phyloP scores from a whole-genome alignment of 257 asterid species.

The Nicotiana knightiana region DNA sequence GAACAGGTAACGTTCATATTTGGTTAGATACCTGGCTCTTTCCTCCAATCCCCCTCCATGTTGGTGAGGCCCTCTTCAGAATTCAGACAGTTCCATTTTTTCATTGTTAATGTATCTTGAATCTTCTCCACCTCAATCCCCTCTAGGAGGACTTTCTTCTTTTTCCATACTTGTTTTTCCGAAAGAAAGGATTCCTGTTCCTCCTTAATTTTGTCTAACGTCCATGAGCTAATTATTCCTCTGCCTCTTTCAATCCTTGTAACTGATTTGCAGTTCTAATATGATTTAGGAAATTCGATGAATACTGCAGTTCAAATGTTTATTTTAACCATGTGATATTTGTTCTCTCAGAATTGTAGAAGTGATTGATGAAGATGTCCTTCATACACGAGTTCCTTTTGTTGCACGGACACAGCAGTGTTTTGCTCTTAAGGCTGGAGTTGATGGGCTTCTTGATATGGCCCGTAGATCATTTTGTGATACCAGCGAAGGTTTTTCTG shows the following conservation, averaged over 20 bases:
- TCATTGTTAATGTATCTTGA: not conserved
- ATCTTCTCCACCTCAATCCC: conserved; percentile 4
- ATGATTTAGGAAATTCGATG: not conserved
- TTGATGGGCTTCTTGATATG: conserved; percentile 88
- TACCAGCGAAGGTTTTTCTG: conserved; percentile 85
- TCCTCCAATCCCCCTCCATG: not conserved
- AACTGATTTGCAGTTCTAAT: not conserved
- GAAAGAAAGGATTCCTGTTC: not conserved
- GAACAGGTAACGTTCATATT: conserved; percentile 46
- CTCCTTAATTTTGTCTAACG: not conserved
- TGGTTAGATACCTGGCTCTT: not conserved
- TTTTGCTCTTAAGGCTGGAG: conserved; percentile 97
- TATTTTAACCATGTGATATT: not conserved
- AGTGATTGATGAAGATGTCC: conserved; percentile 92
- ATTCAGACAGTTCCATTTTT: not conserved
- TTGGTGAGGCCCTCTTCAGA: not conserved
- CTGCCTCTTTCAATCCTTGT: not conserved
- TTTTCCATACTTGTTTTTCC: not conserved
- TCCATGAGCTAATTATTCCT: conserved; percentile 1
- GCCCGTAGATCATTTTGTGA: conserved; percentile 95
- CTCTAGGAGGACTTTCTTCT: not conserved
- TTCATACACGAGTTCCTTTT: conserved; percentile 89
- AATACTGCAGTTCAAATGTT: not conserved
- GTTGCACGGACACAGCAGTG: conserved; percentile 97
- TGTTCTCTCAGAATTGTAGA: conserved; percentile 66